These are phyloP conservation scores for Tausonia pullulans DNA, from an alignment of 1,284 basidiomycete species.

Conservation along the genomic window DNA sequence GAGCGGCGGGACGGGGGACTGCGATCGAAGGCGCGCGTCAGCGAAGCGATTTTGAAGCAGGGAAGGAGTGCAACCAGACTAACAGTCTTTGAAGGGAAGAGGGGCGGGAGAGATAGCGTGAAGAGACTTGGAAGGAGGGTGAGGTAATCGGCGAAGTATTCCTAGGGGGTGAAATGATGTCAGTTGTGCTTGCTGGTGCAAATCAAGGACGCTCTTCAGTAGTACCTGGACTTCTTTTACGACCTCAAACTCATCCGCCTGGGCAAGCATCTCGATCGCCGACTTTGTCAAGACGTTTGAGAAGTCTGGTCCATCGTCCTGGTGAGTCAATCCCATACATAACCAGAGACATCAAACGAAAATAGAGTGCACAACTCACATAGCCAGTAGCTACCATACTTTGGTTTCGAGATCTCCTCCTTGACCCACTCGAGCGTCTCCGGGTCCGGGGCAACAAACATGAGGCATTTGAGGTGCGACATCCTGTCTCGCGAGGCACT, in stretches of 20 bases:
- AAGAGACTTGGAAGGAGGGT: constrained; percentile 79
- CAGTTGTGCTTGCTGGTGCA: background rate
- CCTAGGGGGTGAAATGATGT: constrained; percentile 40
- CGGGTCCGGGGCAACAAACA: constrained; percentile 72
- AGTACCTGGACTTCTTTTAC: constrained; percentile 87
- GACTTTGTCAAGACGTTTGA: constrained; percentile 85
- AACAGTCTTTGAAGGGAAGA: constrained; percentile 17
- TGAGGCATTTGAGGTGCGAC: constrained; percentile 93
- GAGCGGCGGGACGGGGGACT: constrained; percentile 20
- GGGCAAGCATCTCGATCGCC: constrained; percentile 84
- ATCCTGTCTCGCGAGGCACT: constrained; percentile 67
- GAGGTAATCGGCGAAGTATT: constrained; percentile 91
- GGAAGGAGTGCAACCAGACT: background rate
- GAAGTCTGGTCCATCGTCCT: constrained; percentile 54
- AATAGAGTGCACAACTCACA: constrained; percentile 54
- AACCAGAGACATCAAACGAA: background rate
- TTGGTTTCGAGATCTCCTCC: constrained; percentile 73
- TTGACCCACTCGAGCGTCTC: constrained; percentile 72
- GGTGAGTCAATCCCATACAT: background rate
- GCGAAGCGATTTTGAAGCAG: background rate
- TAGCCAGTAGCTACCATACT: constrained; percentile 93
- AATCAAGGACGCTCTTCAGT: constrained; percentile 22
- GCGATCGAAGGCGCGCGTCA: background rate
- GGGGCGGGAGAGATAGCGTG: constrained; percentile 59
- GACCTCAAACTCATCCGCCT: constrained; percentile 90